phyloP scores from a whole-genome alignment of 306 rosid genomes.

The Sophora flavescens region DNA sequence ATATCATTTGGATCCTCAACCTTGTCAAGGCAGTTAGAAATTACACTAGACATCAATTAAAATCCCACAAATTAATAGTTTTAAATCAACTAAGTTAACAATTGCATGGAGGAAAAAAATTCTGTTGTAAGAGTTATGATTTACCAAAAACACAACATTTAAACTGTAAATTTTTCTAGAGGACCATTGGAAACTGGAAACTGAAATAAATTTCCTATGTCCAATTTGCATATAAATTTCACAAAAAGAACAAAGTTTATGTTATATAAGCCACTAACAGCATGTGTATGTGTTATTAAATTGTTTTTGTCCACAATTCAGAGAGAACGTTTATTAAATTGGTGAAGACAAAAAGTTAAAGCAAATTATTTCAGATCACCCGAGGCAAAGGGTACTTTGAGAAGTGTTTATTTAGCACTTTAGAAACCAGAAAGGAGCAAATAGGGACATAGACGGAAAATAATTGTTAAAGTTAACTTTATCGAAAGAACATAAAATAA shows the following conservation, averaged over 20 bases:
- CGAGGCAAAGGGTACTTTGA: conserved; percentile 24
- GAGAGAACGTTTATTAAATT: conserved; percentile 8
- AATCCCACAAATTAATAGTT: conserved; percentile 21
- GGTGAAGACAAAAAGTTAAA: conserved; percentile 22
- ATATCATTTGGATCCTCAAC: conserved; percentile 90
- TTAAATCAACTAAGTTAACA: conserved; percentile 23
- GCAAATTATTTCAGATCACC: conserved; percentile 35
- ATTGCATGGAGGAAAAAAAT: conserved; percentile 16
- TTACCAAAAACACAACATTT: conserved; percentile 33
- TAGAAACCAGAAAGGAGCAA: conserved; percentile 26
- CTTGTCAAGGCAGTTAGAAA: conserved; percentile 61
- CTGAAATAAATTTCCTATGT: conserved; percentile 19
- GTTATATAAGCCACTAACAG: conserved; percentile 25
- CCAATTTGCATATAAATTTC: conserved; percentile 29
- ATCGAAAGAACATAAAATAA: conserved; percentile 6
- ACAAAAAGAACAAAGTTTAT: neutral
- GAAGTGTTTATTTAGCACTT: conserved; percentile 28
- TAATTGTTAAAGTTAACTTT: conserved; percentile 1
- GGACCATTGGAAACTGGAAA: conserved; percentile 22
- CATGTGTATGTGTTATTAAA: neutral
- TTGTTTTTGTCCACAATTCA: neutral
- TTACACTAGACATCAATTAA: conserved; percentile 39
- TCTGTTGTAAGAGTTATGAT: conserved; percentile 31
- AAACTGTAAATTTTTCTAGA: conserved; percentile 10
- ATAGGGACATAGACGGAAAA: neutral